Conservation (phyloP, 768 basidiomycete genomes). For the Termitomyces sp. region DNA sequence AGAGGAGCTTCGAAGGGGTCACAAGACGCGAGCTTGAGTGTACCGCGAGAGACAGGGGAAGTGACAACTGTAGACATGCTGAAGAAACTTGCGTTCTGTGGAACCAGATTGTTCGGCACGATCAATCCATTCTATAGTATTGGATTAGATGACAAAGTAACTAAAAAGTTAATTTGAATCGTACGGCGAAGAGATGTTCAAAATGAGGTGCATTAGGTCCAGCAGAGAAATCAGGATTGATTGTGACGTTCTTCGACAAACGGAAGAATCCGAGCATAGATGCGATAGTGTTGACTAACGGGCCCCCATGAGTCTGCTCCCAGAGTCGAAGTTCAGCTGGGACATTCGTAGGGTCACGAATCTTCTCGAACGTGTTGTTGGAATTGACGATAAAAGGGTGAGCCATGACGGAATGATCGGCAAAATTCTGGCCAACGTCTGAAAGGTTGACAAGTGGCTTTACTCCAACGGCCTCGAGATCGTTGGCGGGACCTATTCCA, state of each 20-base stretch:
- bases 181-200: constrained; percentile 6
- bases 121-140: constrained; percentile 4
- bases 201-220: constrained; percentile 17
- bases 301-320: not conserved
- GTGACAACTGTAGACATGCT: constrained; percentile 17
- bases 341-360: constrained; percentile 1
- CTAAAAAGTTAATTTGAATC: not conserved
- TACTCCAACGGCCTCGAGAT: constrained; percentile 15
- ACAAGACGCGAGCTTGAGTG: constrained; percentile 1
- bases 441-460: constrained; percentile 23
- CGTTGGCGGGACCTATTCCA: constrained; percentile 26
- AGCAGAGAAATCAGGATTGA: constrained; percentile 20
- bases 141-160: not conserved
- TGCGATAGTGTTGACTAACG: constrained; percentile 11
- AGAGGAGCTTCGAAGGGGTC: constrained; percentile 8
- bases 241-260: constrained; percentile 14
- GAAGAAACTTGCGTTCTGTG: constrained; percentile 11
- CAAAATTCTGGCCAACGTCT: constrained; percentile 31
- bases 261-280: constrained; percentile 18
- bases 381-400: constrained; percentile 9
- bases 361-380: constrained; percentile 5
- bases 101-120: constrained; percentile 1
- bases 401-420: constrained; percentile 25
- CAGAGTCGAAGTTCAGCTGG: constrained; percentile 1
- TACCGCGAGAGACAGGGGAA: constrained; percentile 16